These are phyloP conservation scores for Dictyostelium capitatum DNA, from an alignment of 78 protist genomes.

Conservation along the genomic window DNA sequence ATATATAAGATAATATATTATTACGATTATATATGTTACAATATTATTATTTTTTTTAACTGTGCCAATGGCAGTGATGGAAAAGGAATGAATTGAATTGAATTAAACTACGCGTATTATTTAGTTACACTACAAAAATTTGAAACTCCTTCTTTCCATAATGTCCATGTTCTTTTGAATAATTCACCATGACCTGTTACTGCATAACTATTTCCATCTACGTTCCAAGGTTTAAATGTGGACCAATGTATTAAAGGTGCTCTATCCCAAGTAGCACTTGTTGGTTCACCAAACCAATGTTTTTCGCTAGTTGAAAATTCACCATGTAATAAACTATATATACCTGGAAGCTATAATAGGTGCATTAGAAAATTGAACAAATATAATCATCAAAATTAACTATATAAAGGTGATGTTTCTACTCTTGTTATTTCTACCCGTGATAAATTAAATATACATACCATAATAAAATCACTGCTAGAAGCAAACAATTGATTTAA, in stretches of 20 bases:
- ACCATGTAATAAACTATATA: neutral
- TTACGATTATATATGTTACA: no score
- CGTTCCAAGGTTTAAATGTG: neutral
- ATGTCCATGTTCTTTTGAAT: neutral
- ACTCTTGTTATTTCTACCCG: no score
- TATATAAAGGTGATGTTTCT: no score
- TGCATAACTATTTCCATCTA: neutral
- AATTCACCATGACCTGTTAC: neutral
- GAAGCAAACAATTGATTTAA: neutral
- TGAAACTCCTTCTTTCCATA: neutral
- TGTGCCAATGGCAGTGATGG: no score
- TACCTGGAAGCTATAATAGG: neutral
- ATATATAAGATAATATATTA: no score
- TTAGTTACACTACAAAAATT: neutral
- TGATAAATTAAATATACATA: no score
- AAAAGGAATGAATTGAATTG: no score
- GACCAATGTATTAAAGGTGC: constrained; percentile 7
- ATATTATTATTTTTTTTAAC: no score
- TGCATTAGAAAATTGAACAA: no score
- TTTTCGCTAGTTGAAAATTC: neutral
- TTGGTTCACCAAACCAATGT: neutral
- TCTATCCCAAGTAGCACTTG: neutral
- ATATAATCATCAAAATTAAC: no score
- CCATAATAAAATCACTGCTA: neutral
- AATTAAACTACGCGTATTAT: no score